Base-by-base conservation (phyloP, 768 basidiomycete species). In the Brasilioporus rufonigricans region DNA sequence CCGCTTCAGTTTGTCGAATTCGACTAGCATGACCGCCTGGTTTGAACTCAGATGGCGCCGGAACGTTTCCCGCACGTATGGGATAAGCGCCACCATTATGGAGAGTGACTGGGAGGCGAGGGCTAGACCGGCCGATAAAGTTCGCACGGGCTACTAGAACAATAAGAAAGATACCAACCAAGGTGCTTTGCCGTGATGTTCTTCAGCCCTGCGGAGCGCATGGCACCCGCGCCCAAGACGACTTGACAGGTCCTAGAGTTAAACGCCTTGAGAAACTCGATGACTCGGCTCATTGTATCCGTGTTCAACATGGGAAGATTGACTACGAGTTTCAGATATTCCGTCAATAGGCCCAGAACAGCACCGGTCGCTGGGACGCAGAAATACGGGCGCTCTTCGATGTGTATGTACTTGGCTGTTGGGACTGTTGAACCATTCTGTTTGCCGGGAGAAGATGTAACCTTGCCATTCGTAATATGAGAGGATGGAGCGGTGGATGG, bases 171-270 rank as follows among this genome's bases (percentile, higher is more conserved):
- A 55, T 56, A 60, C 82, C 57, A 59, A 91, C 93, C 94, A 23
- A 99, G 80, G 76, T 99, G 96, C 71, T 93, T 97, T 38, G 97
- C 97, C 0, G 97, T 98, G 67, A 99, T 99, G 68, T 98, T 96
- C 73, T 92, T 98, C 64, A 99, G 73, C 7, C 97, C 97, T 19
- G 97, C 97, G 18, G 92, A 94, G 40, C 94, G 80, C 95, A 98
- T 98, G n/a, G 97, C 97, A 14, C 97, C 97, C 10, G 97, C 97
- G 4, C 97, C 97, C 10, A 99, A 78, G 1, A 99, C 97, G 43
- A 98, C 95, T 69, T 98, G 97, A 72, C 97, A 99, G 2, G 93
- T 96, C 61, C 97, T 78, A 29, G 96, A 98, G 70, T 99, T 99
- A 77, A 96, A 98, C 26, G 94, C 88, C 74, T 98, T 98, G 56